These are phyloP conservation scores for Metarhizium robertsii DNA, from an alignment of 2,329 filamentous ascomycete genomes.

Conservation along the genomic window DNA sequence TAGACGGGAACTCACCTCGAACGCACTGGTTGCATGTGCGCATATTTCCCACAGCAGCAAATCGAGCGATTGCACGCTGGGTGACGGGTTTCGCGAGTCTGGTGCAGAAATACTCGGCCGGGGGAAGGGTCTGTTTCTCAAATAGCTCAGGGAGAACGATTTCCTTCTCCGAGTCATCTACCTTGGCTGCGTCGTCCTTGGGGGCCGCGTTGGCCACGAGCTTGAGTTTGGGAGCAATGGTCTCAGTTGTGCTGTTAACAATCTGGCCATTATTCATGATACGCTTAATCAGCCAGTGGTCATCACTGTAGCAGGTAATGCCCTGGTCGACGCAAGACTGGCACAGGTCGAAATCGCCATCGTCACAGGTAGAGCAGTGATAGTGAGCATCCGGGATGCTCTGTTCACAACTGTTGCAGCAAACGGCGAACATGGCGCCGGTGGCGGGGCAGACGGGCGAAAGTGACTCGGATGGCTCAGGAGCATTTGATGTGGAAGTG, in stretches of 20 bases:
- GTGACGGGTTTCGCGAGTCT: neutral
- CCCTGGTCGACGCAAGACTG: slow-evolving; percentile 66
- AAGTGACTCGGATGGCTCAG: neutral
- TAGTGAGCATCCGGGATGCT: slow-evolving; percentile 77
- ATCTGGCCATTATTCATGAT: slow-evolving; percentile 69
- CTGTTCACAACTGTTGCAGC: slow-evolving; percentile 83
- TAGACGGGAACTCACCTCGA: slow-evolving; percentile 20
- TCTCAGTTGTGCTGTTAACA: slow-evolving; percentile 78
- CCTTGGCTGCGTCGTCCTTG: slow-evolving; percentile 11
- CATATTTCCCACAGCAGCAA: slow-evolving; percentile 24
- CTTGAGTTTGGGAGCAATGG: slow-evolving; percentile 55
- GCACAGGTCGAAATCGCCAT: slow-evolving; percentile 92
- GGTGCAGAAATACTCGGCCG: neutral
- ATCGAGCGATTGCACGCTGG: neutral
- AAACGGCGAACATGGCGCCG: slow-evolving; percentile 59
- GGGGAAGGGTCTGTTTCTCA: neutral
- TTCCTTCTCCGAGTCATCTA: neutral
- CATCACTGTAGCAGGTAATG: slow-evolving; percentile 64
- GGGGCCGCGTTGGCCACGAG: slow-evolving; percentile 9
- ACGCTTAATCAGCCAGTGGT: slow-evolving; percentile 94
- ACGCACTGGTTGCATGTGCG: slow-evolving; percentile 65
- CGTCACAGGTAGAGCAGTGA: slow-evolving; percentile 89
- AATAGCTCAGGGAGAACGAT: neutral
- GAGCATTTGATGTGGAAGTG: neutral
- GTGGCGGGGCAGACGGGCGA: neutral